Evolutionary conservation across 1,139 yeast species (phyloP), one percentile per base, ranked within the genome.

Genomic region (Blastobotrys raffinosifermentans): DNA sequence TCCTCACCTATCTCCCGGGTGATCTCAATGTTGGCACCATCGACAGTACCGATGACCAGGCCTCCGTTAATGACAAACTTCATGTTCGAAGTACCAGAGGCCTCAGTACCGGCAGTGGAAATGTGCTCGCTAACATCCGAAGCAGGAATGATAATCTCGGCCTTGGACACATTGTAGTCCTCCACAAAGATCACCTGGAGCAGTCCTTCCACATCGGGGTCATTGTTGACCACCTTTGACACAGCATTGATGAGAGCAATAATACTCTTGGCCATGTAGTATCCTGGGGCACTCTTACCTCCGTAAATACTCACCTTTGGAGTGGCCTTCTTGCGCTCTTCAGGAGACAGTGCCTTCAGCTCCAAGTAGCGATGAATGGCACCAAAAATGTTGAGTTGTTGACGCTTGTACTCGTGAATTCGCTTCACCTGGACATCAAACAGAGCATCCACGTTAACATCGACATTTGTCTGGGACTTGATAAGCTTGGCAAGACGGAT

Each of bases 81-180:
- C 96, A 87, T 87, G 67, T 87, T 87, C 33, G 94, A 83, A 31
- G 97, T 87, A 60, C 96, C 96, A 1, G 94, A 82, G 18, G 95
- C 96, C 62, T 87, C 97, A 17, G 97, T 87, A 53, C 97, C 97
- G 8, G 96, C 96, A 34, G 96, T 87, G n/a, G 96, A 86, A 50
- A 87, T 89, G 64, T 87, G 97, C 64, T 87, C 93, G 34, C 94
- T 82, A 55, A 87, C 70, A 58, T 87, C 96, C 30, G 91, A 79
- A 13, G 91, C 96, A 16, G 96, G 96, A 48, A 77, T 72, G 54
- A 89, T 85, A 43, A 86, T 75, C 64, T 89, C 96, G 0, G 96
- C 96, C 65, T 86, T 87, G 35, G 94, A 83, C 34, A 87, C 96
- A 55, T 86, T 86, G 65, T 87, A 87, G 60, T 87, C 96, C 25